Base-by-base conservation (phyloP, 352 stramenopile genomes). In the Pythium guiyangense region DNA sequence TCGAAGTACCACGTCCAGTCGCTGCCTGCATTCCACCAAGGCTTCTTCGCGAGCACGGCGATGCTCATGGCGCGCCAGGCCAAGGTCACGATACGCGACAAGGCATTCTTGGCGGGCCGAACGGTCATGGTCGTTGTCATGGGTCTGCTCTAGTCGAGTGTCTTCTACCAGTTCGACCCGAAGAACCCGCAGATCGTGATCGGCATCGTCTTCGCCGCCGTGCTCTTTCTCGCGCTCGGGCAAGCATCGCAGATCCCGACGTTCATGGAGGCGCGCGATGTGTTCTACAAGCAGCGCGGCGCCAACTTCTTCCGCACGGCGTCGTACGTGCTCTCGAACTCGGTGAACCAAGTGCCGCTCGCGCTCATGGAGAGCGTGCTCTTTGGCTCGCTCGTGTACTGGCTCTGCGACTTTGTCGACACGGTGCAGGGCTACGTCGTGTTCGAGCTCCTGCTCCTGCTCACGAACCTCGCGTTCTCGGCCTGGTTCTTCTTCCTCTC, bases 371-470 rank as follows among this genome's bases (percentile, higher is more conserved):
- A n/a, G n/a, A n/a, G n/a, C n/a, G n/a, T n/a, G n/a, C n/a, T n/a
- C n/a, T n/a, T n/a, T n/a, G 92, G 62, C 92, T 93, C 49, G 85
- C 79, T 90, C 15, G 57, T 87, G 17, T 91, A n/a, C 95, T 94
- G 75, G 67, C 86, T 92, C 65, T 75, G 84, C 50, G 84, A 79
- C 11, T 71, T 74, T 40, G n/a, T n/a, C n/a, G n/a, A n/a, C n/a
- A 52, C 44, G 17, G 17, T 49, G 9, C 54, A 69, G 26, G 69
- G 63, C 1, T 90, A 71, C 43, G 42, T 79, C 45, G 47, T 76
- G 26, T 88, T 82, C 59, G 9, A 70, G 20, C 50, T 77, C 39
- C n/a, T 81, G 34, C 52, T 86, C 8, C 44, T 83, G 9, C 25
- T 79, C 10, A 66, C 64, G 10, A 84, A 86, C 52, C 12, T 88